Percentiles rank a stretch among this genome's conserved stretches.
These are phyloP conservation scores for Coemansia sp. DNA, from an alignment of 192 early-diverging fungal genomes.

Conservation along the genomic window DNA sequence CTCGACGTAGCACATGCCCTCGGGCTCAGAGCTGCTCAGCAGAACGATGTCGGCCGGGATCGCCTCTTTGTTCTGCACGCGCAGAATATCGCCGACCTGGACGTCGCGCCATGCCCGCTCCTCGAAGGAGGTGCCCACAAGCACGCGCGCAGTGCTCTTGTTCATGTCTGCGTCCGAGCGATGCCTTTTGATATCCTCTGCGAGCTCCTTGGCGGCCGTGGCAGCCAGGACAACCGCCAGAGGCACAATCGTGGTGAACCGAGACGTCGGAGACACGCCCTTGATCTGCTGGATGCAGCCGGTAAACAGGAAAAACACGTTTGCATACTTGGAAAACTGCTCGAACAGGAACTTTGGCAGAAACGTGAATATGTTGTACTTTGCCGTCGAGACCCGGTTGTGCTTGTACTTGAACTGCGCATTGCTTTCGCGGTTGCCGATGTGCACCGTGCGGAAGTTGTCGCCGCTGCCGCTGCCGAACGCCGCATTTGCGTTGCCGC, in stretches of 20 bases:
- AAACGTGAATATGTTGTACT: conserved; percentile 93
- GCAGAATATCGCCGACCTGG: conserved; percentile 88
- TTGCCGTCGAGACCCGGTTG: conserved; percentile 92
- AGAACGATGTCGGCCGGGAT: conserved; percentile 93
- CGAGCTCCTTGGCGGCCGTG: conserved; percentile 90
- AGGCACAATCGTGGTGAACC: conserved; percentile 80
- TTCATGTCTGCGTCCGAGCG: conserved; percentile 72
- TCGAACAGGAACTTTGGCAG: conserved; percentile 93
- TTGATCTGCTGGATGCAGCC: conserved; percentile 96
- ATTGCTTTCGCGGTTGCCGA: conserved; percentile 83
- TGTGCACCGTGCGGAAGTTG: conserved; percentile 75
- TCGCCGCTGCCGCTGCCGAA: conserved; percentile 32
- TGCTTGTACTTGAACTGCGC: conserved; percentile 76
- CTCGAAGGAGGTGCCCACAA: conserved; percentile 66
- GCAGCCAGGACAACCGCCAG: conserved; percentile 81
- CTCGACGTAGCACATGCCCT: conserved; percentile 96
- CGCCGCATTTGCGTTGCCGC: conserved; percentile 6
- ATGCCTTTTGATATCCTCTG: conserved; percentile 88
- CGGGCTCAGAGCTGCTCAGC: conserved; percentile 88
- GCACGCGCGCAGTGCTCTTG: conserved; percentile 59
- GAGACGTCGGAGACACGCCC: conserved; percentile 89
- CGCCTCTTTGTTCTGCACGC: conserved; percentile 81
- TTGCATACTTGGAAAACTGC: conserved; percentile 98
- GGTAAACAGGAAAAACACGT: conserved; percentile 98
- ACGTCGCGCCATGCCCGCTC: conserved; percentile 69